phyloP scores from a whole-genome alignment of 129 eudicot genomes.

The Tagetes erecta region DNA sequence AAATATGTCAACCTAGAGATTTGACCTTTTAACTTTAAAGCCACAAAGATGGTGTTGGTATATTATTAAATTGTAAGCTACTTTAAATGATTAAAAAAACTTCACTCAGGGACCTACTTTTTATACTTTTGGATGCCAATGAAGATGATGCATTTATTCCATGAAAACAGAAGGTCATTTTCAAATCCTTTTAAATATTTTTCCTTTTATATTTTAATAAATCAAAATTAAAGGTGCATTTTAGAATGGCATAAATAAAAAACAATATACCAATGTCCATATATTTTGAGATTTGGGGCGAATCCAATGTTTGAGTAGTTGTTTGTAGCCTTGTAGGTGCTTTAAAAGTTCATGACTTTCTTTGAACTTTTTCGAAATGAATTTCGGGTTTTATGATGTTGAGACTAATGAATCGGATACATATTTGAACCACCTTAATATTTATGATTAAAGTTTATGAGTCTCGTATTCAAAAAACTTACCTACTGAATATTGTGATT shows the following conservation, averaged over 20 bases:
- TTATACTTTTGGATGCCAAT: background rate
- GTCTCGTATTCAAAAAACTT: background rate
- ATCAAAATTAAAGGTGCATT: background rate
- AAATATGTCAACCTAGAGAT: no score
- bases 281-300: no score
- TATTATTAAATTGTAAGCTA: background rate
- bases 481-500: background rate
- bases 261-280: no score
- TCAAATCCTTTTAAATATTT: background rate
- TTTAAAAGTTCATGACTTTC: no score
- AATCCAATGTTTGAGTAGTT: no score
- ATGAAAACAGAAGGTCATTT: background rate
- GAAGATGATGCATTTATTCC: background rate
- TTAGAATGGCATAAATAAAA: background rate
- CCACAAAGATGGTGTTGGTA: background rate
- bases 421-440: no score
- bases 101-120: background rate
- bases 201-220: background rate
- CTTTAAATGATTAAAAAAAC: background rate
- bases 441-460: background rate
- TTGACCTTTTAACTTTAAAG: background rate
- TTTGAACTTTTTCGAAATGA: no score
- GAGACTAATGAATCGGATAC: no score
- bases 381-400: no score
- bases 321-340: no score